Percentiles rank a stretch among this genome's conserved stretches.
Conservation (phyloP, 2,329 filamentous ascomycete genomes). For the Aureobasidium sp. region DNA sequence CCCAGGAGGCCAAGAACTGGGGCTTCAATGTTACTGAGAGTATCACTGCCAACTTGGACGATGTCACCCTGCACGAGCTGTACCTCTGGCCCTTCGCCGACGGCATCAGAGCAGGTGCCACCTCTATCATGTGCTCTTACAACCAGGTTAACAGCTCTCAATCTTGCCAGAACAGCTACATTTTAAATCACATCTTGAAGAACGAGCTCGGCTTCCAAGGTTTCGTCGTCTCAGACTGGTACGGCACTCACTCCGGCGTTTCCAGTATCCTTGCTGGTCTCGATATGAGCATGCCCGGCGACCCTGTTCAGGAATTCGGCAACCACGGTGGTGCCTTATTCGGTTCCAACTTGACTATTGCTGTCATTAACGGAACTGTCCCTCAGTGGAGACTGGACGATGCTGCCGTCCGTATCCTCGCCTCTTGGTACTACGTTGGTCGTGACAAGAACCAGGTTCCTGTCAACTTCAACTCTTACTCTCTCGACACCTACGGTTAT, state of each 20-base stretch:
- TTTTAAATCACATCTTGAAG: conserved; percentile 62
- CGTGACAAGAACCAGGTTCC: conserved; percentile 44
- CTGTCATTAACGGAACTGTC: conserved; percentile 24
- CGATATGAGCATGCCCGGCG: conserved; percentile 62
- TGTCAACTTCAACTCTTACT: conserved; percentile 42
- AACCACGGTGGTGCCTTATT: conserved; percentile 22
- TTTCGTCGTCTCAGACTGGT: conserved; percentile 61
- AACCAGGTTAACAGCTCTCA: conserved; percentile 75
- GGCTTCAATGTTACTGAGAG: conserved; percentile 44
- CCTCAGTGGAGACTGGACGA: conserved; percentile 35
- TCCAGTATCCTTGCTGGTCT: conserved; percentile 53
- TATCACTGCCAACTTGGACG: conserved; percentile 56
- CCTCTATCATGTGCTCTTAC: conserved; percentile 54
- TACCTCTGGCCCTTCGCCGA: conserved; percentile 63
- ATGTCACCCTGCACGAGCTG: conserved; percentile 42
- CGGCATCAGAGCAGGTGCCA: conserved; percentile 50
- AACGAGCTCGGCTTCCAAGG: conserved; percentile 65
- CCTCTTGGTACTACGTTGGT: conserved; percentile 43
- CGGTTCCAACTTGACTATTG: conserved; percentile 24
- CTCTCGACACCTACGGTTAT: conserved; percentile 55
- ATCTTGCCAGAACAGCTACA: conserved; percentile 50
- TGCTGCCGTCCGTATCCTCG: conserved; percentile 40
- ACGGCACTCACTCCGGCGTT: conserved; percentile 56
- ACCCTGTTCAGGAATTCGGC: conserved; percentile 19
- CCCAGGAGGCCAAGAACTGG: conserved; percentile 26